Base-by-base conservation (phyloP, 768 basidiomycete species). In the Termitomyces sp. region DNA sequence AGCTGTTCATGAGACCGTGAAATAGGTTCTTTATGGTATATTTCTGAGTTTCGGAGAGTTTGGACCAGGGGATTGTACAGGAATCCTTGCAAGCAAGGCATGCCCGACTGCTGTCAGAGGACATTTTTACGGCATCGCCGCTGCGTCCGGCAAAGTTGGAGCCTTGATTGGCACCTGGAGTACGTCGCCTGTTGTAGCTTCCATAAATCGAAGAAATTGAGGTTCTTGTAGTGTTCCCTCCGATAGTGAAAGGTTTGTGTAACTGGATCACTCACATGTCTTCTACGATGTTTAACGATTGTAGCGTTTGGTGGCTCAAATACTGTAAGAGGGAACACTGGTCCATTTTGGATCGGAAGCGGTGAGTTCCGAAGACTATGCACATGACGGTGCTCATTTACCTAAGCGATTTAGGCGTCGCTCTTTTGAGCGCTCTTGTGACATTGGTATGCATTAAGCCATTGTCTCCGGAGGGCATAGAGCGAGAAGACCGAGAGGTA, bases 11-110 rank as follows among this genome's bases (percentile, higher is more conserved):
- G 4, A 50, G 12, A 20, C n/a, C 4, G 5, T 18, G 16, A 2
- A 33, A 31, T 56, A 85, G 83, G 84, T 95, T 36, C 75, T 96
- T 8, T 96, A 96, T 66, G 95, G 94, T 6, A 83, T 96, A 46
- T 97, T 96, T 81, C 68, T 95, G 64, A 85, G 83, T 66, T 87
- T 93, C 54, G 95, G 95, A 44, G 95, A 95, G 74, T 75, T 93
- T 30, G 92, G 88, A 20, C 91, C 93, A 6, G 93, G 93, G 27
- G 93, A 95, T 71, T 87, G 85, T 63, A 76, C 91, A 37, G 30
- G 47, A 60, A 77, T 97, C 13, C 80, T 96, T 60, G 93, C 94
- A 3, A 78, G 85, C 57, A 96, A 97, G 75, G 80, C 81, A 3
- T 85, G 87, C 62, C 91, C 94, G 0, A 95, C 94, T 1, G 91